Conservation (phyloP, 192 early-diverging fungal genomes). For the Entrophospora sp. region DNA sequence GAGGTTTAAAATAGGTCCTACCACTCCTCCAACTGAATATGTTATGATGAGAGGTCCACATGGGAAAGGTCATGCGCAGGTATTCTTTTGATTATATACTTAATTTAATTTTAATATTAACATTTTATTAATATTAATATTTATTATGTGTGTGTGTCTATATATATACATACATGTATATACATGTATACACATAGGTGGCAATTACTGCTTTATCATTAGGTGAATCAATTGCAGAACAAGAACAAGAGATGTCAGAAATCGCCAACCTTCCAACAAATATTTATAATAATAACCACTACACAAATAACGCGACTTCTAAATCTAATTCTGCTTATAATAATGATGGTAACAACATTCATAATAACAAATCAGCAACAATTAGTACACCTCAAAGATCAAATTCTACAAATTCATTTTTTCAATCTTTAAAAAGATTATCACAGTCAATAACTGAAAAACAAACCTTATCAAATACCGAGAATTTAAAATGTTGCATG, state of each 20-base stretch:
- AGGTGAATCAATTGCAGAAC: constrained; percentile 24
- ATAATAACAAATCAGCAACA: neutral
- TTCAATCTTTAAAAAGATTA: constrained; percentile 42
- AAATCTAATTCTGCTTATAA: neutral
- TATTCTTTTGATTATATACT: constrained; percentile 27
- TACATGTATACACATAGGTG: no score
- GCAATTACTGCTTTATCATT: constrained; percentile 42
- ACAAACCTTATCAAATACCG: constrained; percentile 42
- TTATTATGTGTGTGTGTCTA: constrained; percentile 28
- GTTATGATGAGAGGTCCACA: constrained; percentile 92
- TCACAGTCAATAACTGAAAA: constrained; percentile 44
- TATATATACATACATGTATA: no score
- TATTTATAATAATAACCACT: no score
- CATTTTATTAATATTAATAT: constrained; percentile 28
- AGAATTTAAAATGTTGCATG: constrained; percentile 75
- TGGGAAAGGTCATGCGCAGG: constrained; percentile 84
- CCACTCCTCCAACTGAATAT: constrained; percentile 75
- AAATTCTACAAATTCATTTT: constrained; percentile 30
- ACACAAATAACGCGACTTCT: neutral
- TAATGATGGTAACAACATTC: neutral
- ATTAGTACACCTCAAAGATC: constrained; percentile 16
- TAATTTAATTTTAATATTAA: neutral
- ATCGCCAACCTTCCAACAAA: neutral
- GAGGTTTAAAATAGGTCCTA: constrained; percentile 51
- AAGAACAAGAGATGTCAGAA: neutral